phyloP scores from a whole-genome alignment of 164 flowering plant species.

The Nelumbo lutea region DNA sequence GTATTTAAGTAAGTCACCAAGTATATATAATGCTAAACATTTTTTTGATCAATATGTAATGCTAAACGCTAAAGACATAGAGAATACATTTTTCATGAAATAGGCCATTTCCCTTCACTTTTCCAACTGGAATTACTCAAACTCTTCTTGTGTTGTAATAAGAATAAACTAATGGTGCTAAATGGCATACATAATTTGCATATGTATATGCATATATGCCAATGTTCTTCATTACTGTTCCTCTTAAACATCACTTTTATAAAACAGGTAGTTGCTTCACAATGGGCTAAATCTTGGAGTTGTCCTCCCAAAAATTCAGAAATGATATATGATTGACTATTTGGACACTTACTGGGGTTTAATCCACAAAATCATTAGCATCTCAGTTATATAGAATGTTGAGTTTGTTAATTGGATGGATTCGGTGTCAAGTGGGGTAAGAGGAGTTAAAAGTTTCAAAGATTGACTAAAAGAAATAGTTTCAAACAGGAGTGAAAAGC shows the following conservation, averaged over 20 bases:
- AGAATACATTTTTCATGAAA: conserved; percentile 1
- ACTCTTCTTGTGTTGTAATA: neutral
- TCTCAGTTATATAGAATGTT: too few relatives aligned
- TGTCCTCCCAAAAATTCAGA: neutral
- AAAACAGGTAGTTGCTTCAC: neutral
- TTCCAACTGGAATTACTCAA: neutral
- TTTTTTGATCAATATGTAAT: neutral
- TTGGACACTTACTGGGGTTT: too few relatives aligned
- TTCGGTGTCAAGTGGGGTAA: too few relatives aligned
- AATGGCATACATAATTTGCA: neutral
- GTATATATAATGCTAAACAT: neutral
- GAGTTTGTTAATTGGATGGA: too few relatives aligned
- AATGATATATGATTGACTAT: too few relatives aligned
- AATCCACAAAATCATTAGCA: too few relatives aligned
- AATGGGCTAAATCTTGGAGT: neutral
- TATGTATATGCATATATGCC: neutral
- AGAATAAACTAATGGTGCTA: too few relatives aligned
- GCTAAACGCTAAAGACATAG: neutral
- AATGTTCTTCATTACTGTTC: neutral
- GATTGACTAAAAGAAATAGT: too few relatives aligned
- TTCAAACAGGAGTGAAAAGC: neutral
- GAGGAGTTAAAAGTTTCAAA: too few relatives aligned
- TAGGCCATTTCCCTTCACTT: neutral
- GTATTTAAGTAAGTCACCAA: conserved; percentile 53
- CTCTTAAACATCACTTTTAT: neutral